Conservation (phyloP, 2,329 filamentous ascomycete genomes). For the Sclerotinia borealis region DNA sequence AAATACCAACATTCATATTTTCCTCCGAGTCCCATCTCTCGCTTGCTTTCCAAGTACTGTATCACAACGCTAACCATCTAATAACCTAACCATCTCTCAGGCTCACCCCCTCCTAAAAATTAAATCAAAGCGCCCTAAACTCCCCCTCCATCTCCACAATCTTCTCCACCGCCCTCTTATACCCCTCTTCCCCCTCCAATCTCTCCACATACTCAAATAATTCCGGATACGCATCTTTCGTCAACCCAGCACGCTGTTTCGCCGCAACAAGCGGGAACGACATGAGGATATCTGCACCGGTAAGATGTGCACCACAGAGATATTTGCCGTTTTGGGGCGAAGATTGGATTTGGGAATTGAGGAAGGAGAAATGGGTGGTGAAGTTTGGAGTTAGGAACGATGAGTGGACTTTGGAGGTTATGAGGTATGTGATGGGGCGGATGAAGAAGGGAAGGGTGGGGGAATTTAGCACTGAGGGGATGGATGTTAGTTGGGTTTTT, state of each 20-base stretch:
- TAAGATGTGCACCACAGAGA: conserved; percentile 43
- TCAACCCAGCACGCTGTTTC: conserved; percentile 31
- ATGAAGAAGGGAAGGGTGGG: conserved; percentile 62
- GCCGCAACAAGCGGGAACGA: conserved; percentile 45
- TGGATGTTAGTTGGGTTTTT: background rate
- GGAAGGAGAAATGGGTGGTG: conserved; percentile 42
- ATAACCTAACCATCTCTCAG: too few relatives aligned
- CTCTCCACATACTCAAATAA: conserved; percentile 40
- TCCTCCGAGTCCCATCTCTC: too few relatives aligned
- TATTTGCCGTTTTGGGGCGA: conserved; percentile 41
- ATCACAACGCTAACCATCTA: too few relatives aligned
- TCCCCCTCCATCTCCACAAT: conserved; percentile 27
- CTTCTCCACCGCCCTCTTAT: conserved; percentile 43
- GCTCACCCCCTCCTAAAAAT: too few relatives aligned
- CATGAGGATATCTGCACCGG: conserved; percentile 47
- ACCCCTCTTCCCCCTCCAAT: conserved; percentile 38
- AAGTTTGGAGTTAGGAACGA: conserved; percentile 42
- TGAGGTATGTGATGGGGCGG: conserved; percentile 52
- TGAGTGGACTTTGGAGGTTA: conserved; percentile 43
- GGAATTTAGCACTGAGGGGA: conserved; percentile 42
- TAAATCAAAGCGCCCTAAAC: background rate
- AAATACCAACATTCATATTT: too few relatives aligned
- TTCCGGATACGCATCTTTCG: conserved; percentile 40
- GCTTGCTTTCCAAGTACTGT: too few relatives aligned
- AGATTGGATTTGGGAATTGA: conserved; percentile 43